Evolutionary conservation across 2,329 filamentous ascomycete species (phyloP), one percentile per base, ranked within the genome.

Genomic region (Tolypocladium album): DNA sequence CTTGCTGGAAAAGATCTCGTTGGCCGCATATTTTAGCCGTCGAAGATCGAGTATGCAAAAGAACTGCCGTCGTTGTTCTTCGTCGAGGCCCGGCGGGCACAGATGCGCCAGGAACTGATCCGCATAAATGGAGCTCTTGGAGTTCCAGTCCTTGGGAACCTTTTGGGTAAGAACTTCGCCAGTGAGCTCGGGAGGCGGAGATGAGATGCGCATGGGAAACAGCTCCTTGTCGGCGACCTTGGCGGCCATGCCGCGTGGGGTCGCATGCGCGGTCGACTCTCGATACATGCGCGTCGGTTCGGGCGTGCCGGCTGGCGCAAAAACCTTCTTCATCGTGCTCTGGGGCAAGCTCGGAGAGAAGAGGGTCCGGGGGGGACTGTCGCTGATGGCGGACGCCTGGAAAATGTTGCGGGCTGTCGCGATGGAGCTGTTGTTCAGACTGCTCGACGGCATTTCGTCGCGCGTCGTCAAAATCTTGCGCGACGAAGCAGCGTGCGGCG

Each of bases 31-130:
- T 71, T 86, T 86, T 55, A 86, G 75, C 63, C 83, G 78, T 61
- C 83, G 81, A 60, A 86, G 73, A 66, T 86, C 83, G 64, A 86
- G 80, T 62, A 86, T 81, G 67, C 82, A 85, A 65, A 85, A 85
- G 67, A 85, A 85, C 72, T 85, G 83, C 60, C 82, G 80, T 56
- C 81, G 78, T 70, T 85, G 82, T 58, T 82, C 75, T 57, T 85
- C 83, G 63, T 82, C 81, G 63, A 85, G 79, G 52, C 82, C 78
- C 34, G 78, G 71, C 2, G 83, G 83, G 64, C 82, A 84, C 39
- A 83, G 78, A 61, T 85, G 79, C 1, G 76, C 75, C 45, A 86
- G 73, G 60, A 80, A 85, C 69, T 86, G 80, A 66, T 85, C 82
- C 38, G 83, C 82, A 61, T 85, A 86, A 61, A 85, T 78, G 55